phyloP scores from a whole-genome alignment of 192 early-diverging fungal genomes.

The Gamsiella multidivaricata region DNA sequence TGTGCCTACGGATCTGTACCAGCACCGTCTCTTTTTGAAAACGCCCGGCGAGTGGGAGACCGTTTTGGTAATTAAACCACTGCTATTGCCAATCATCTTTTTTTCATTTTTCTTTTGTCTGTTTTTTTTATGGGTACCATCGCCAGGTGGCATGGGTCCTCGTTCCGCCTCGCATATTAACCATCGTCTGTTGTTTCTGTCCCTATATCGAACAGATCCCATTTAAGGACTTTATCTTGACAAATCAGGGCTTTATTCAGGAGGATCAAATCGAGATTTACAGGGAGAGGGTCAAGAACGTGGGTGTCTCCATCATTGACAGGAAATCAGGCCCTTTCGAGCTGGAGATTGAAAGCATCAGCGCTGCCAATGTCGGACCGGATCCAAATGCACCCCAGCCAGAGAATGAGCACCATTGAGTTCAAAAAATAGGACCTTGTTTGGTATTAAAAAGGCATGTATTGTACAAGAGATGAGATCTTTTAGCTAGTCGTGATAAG shows the following conservation, averaged over 20 bases:
- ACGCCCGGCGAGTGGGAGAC: conserved; percentile 94
- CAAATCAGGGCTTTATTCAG: conserved; percentile 88
- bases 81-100: neutral
- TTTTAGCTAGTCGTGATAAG: neutral
- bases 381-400: conserved; percentile 62
- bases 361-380: conserved; percentile 90
- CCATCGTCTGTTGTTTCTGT: no score
- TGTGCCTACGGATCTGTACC: conserved; percentile 88
- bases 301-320: conserved; percentile 89
- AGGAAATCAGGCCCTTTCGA: conserved; percentile 85
- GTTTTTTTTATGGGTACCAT: no score
- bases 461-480: conserved; percentile 19
- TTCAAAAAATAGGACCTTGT: neutral
- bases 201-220: conserved; percentile 74
- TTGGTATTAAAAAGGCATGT: conserved; percentile 12
- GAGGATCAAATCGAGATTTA: conserved; percentile 88
- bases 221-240: conserved; percentile 92
- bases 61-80: conserved; percentile 68
- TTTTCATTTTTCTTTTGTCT: neutral
- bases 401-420: conserved; percentile 10
- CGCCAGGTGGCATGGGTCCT: no score
- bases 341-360: conserved; percentile 92
- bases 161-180: no score
- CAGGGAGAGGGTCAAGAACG: conserved; percentile 84
- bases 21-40: conserved; percentile 90